Base-by-base conservation (phyloP, 2,329 filamentous ascomycete species). In the Amesomyces nigricolor region DNA sequence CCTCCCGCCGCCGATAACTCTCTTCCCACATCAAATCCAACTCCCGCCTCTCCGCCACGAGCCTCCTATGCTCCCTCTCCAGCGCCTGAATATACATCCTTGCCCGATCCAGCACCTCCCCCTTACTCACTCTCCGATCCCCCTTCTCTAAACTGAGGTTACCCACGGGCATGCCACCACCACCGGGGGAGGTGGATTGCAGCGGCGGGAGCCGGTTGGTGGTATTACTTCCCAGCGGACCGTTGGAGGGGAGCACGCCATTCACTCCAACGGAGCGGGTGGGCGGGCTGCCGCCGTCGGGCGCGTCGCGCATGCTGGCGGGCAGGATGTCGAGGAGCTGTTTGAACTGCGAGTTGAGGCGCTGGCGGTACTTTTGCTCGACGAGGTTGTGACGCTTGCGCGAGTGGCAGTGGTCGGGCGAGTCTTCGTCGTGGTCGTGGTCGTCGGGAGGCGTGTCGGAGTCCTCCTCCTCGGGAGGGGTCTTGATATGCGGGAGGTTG, bases 41-140 rank as follows among this genome's bases (percentile, higher is more conserved):
- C 56, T 56, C 53, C 42, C 38, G 42, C 48, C 43, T 40, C 43
- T 61, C 57, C 35, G 51, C 56, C 49, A 55, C 32, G 37, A 60
- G 37, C 38, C 56, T 22, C 44, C 30, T 22, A 13, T 57, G 37
- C 17, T 59, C 52, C 22, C 37, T 45, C 57, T 63, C 57, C 49
- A 63, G 39, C 38, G 56, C 40, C 49, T 54, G 44, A 30, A 63
- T 61, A 39, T 61, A 60, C 39, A 49, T 4, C 3, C 53, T 22
- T 13, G 59, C 59, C 17, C 59, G 59, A 22, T 60, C 56, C 17
- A 63, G 56, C 22, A 63, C 59, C 48, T 63, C 61, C 1, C 51
- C 56, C 35, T 63, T 61, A 50, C 57, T 58, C 9, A 63, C 53
- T 45, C 51, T 49, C 14, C 58, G 47, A 37, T 51, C 47, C 14